Evolutionary conservation across 768 basidiomycete genomes (phyloP), one percentile per base, ranked within the genome.

Genomic region (Coprinellus aureogranulatus): DNA sequence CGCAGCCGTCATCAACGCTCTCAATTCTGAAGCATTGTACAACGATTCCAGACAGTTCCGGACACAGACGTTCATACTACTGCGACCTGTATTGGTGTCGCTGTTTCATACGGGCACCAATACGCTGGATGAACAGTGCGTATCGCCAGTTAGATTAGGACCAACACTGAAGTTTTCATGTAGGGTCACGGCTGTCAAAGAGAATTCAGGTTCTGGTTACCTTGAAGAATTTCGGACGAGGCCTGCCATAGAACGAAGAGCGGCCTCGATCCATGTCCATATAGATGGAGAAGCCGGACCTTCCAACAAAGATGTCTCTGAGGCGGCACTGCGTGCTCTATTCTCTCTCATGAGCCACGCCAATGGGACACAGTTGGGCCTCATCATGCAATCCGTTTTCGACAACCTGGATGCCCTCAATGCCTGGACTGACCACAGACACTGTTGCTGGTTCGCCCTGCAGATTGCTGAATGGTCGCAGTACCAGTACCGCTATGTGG

Each of bases 401-500:
- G 84, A 86, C 60, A 84, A 79, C 62, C 78, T 94, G 39, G 84
- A 90, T 42, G 73, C 78, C 10, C 71, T 79, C 8, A 68, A 77
- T 26, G 81, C 81, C 22, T 97, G 94, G 94, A 65, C 64, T 18
- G 82, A 85, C 59, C 62, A 81, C 0, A 82, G 85, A 6, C 86
- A 92, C 64, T 95, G 88, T 65, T 82, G 85, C 55, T 98, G 94
- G 94, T 78, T 92, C 57, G 84, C 88, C 12, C 82, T 85, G 57
- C 87, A 83, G 65, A 79, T 83, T 4, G 85, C 86, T n/a, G 88
- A 92, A 64, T 95, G 92, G 90, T 83, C 90, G 4, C 92, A 90
- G 66, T 92, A 95, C 61, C 95, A 95, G 68, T 95, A 95, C 70
- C 89, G 95, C 25, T 96, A 91, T 65, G 89, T 88, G 25, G 84